A percentile compares a stretch with the other conserved stretches of the same genome.
Conservation (phyloP, 768 basidiomycete species). For the Cubamyces lactineus region DNA sequence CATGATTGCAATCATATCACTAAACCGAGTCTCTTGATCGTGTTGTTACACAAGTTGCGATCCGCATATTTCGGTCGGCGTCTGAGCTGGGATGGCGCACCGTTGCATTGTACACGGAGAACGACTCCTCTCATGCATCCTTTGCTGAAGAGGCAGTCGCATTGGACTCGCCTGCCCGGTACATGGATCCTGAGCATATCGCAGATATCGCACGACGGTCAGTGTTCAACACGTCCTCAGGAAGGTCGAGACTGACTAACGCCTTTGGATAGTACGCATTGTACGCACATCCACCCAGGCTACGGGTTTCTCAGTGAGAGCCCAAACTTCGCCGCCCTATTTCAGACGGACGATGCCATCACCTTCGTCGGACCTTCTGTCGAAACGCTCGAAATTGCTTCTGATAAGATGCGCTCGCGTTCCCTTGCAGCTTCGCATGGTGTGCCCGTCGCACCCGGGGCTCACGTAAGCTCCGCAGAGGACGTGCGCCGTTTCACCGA, state of each 20-base stretch:
- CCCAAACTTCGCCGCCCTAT: slow-evolving; percentile 32
- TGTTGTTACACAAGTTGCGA: slow-evolving; percentile 27
- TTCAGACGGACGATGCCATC: slow-evolving; percentile 27
- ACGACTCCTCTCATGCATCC: slow-evolving; percentile 32
- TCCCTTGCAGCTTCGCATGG: slow-evolving; percentile 32
- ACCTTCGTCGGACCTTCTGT: slow-evolving; percentile 36
- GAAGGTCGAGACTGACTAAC: neutral
- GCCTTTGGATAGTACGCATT: neutral
- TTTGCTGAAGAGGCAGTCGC: slow-evolving; percentile 31
- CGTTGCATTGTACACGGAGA: slow-evolving; percentile 35
- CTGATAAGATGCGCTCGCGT: slow-evolving; percentile 33
- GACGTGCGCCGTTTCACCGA: slow-evolving; percentile 31
- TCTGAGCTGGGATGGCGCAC: slow-evolving; percentile 33
- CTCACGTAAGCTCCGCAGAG: slow-evolving; percentile 25
- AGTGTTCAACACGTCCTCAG: neutral
- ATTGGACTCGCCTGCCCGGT: slow-evolving; percentile 24
- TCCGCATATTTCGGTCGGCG: slow-evolving; percentile 37
- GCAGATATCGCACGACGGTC: slow-evolving; percentile 22
- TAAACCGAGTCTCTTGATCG: neutral
- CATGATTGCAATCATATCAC: neutral
- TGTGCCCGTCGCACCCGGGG: slow-evolving; percentile 39
- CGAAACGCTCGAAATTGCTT: slow-evolving; percentile 27
- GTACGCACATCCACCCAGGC: slow-evolving; percentile 37
- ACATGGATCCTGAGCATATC: slow-evolving; percentile 29
- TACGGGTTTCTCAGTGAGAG: slow-evolving; percentile 37